phyloP scores from a whole-genome alignment of 2,329 filamentous ascomycete species.

The Pseudogymnoascus sp. region DNA sequence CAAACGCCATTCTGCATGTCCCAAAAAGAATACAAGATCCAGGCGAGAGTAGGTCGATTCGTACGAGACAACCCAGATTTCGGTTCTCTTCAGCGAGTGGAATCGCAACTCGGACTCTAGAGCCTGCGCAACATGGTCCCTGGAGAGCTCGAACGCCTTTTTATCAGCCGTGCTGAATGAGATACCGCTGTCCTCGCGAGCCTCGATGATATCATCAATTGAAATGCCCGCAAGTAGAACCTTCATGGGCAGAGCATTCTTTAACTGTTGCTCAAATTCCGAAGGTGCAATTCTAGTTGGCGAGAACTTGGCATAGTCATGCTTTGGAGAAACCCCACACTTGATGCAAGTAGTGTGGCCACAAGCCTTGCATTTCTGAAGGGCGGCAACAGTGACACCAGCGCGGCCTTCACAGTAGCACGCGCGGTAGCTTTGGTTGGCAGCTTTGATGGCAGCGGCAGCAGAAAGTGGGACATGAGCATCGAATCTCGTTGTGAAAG shows the following conservation, averaged over 20 bases:
- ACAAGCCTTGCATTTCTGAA: slow-evolving; percentile 46
- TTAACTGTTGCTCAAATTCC: slow-evolving; percentile 39
- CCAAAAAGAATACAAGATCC: slow-evolving; percentile 32
- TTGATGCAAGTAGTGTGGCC: slow-evolving; percentile 46
- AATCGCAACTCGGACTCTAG: slow-evolving; percentile 30
- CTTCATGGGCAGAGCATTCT: slow-evolving; percentile 36
- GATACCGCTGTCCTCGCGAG: slow-evolving; percentile 15
- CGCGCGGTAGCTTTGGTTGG: slow-evolving; percentile 34
- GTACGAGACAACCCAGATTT: slow-evolving; percentile 38
- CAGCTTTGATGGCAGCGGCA: slow-evolving; percentile 17
- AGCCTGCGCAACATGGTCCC: slow-evolving; percentile 27
- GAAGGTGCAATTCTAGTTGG: slow-evolving; percentile 32
- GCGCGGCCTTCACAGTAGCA: slow-evolving; percentile 52
- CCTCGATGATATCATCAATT: slow-evolving; percentile 21
- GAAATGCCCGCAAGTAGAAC: slow-evolving; percentile 31
- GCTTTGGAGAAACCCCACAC: slow-evolving; percentile 48
- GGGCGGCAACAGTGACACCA: slow-evolving; percentile 30
- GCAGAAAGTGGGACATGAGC: slow-evolving; percentile 15
- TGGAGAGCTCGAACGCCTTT: slow-evolving; percentile 30
- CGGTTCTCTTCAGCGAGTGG: slow-evolving; percentile 28
- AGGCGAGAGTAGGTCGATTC: slow-evolving; percentile 33
- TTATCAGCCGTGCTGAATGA: slow-evolving; percentile 19
- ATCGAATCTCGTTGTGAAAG: slow-evolving; percentile 2
- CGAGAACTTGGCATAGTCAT: slow-evolving; percentile 24
- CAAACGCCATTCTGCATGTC: slow-evolving; percentile 39